Evolutionary conservation across 164 flowering plant genomes (phyloP).

Genomic region (Macadamia tetraphylla): DNA sequence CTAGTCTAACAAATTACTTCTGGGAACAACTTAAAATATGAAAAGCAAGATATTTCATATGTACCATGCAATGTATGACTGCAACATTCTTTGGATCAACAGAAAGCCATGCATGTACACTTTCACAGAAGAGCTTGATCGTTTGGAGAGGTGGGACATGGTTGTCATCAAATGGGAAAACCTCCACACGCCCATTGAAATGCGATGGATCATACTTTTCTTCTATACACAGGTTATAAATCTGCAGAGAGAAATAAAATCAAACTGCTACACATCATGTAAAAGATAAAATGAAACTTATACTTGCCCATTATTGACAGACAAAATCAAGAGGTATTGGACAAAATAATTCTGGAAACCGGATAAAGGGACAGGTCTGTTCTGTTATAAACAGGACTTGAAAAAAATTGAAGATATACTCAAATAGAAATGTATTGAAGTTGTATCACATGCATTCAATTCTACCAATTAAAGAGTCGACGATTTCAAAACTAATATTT

Average conservation of each 20-base stretch:
- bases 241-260: conserved; percentile 27
- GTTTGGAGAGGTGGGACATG: conserved; percentile 67
- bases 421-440: too few species aligned
- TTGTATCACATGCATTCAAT: too few species aligned
- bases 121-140: conserved; percentile 78
- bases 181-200: conserved; percentile 72
- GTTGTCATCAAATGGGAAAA: conserved; percentile 78
- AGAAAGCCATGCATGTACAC: conserved; percentile 71
- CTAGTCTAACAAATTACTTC: background rate
- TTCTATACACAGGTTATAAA: conserved; percentile 72
- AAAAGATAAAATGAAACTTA: background rate
- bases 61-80: conserved; percentile 90
- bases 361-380: background rate
- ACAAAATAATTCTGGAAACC: background rate
- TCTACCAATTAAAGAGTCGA: too few species aligned
- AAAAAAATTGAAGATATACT: background rate
- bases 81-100: conserved; percentile 58
- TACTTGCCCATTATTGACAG: background rate
- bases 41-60: conserved; percentile 6
- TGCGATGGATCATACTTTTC: conserved; percentile 60
- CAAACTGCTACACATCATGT: background rate
- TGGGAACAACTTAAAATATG: background rate
- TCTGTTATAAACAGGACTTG: background rate
- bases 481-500: too few species aligned
- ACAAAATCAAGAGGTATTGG: background rate